Evolutionary conservation across 352 stramenopile genomes (phyloP).

Genomic region (Phytophthora fragariae): DNA sequence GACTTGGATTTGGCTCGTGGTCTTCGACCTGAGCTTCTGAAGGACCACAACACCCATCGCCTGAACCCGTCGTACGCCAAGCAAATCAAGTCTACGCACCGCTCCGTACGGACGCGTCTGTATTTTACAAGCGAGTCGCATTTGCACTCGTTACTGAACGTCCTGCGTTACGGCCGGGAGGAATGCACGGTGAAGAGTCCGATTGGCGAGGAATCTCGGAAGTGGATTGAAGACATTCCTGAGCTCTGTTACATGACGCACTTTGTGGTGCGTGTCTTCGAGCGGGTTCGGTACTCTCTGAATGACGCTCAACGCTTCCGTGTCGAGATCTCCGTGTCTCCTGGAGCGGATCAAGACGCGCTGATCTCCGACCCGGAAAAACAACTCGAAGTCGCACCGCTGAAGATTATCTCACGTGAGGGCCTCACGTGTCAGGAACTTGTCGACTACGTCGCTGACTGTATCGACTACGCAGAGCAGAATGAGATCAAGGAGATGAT

Average conservation of each 20-base stretch:
- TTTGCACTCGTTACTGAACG: slow-evolving; percentile 98
- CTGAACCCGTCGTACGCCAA: slow-evolving; percentile 87
- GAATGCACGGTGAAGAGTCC: slow-evolving; percentile 65
- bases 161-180: slow-evolving; percentile 92
- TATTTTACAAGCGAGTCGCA: slow-evolving; percentile 99
- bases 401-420: slow-evolving; percentile 87
- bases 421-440: slow-evolving; percentile 85
- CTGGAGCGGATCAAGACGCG: slow-evolving; percentile 78
- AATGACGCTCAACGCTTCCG: slow-evolving; percentile 83
- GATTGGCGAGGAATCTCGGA: slow-evolving; percentile 75
- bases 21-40: slow-evolving; percentile 43
- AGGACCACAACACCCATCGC: slow-evolving; percentile 80
- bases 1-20: slow-evolving; percentile 86
- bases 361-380: slow-evolving; percentile 65
- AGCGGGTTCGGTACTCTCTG: slow-evolving; percentile 83
- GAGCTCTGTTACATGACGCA: slow-evolving; percentile 99
- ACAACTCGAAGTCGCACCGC: slow-evolving; percentile 72
- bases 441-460: slow-evolving; percentile 84
- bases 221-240: slow-evolving; percentile 91
- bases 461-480: slow-evolving; percentile 76
- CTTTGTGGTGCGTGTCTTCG: slow-evolving; percentile 99
- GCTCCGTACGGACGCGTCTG: slow-evolving; percentile 97
- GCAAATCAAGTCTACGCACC: slow-evolving; percentile 93
- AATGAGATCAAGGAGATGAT: slow-evolving; percentile 56
- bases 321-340: slow-evolving; percentile 87